Base-by-base conservation (phyloP, 331 rosid species). In the Acacia pycnantha region DNA sequence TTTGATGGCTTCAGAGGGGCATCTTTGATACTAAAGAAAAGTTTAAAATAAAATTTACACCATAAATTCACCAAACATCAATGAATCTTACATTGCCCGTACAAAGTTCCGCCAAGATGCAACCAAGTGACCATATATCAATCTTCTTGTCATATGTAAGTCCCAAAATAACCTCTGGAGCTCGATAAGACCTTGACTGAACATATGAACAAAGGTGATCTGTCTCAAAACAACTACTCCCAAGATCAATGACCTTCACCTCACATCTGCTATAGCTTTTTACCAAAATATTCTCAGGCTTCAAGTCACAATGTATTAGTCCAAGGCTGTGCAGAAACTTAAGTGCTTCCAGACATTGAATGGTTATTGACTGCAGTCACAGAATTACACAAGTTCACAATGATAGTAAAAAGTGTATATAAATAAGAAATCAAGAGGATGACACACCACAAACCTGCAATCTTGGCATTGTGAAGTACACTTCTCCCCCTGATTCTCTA, bases 191-290 rank as follows among this genome's bases (percentile, higher is more conserved):
- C 86, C 98, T 90, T 43, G 98, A 93, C 58, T 93, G 98, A 78
- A 93, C 98, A 31, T 93, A 93, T 35, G 98, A 91, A 81, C 98
- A 93, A 68, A 93, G 97, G 80, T 93, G 98, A 90, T 93, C 98
- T 3, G 98, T 93, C 87, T 91, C 98, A 70, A 91, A 93, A 87
- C 98, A 93, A 81, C 98, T 93, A 87, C 98, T 93, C 77, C 98
- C 98, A 74, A 93, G 98, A 88, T 93, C 98, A 84, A 93, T 93
- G 89, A 93, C 98, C 85, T 93, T 93, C 82, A 93, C 93, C 92
- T 93, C 98, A 84, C 98, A 93, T 81, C 98, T 86, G 84, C 98
- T 93, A 83, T 93, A 93, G 85, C 98, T 93, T 87, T 93, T 93
- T 68, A 93, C 98, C 87, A 93, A 82, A 82, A 93, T 93, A 85